Conservation (phyloP, 1,139 yeast species). For the Kurtzmaniella natalensis region DNA sequence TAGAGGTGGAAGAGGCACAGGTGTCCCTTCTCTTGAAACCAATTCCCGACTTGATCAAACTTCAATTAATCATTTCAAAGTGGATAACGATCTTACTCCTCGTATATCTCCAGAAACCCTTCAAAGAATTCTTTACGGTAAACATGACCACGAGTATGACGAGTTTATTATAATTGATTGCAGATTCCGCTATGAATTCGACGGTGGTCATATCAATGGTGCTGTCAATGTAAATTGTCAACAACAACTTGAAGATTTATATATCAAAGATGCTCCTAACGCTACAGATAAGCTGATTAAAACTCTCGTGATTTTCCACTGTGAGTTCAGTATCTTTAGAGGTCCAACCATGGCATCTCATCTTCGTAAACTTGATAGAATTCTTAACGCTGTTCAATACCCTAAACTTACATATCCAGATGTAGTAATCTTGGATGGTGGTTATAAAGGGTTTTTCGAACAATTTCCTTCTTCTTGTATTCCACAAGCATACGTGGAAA, state of each 20-base stretch:
- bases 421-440: conserved; percentile 83
- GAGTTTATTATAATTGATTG: conserved; percentile 73
- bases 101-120: conserved; percentile 68
- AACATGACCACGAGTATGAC: conserved; percentile 51
- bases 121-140: conserved; percentile 57
- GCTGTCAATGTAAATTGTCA: conserved; percentile 77
- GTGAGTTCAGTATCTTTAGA: conserved; percentile 88
- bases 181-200: conserved; percentile 85
- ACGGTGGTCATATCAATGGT: conserved; percentile 86
- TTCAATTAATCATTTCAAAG: conserved; percentile 40
- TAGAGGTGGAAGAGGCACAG: too few species aligned
- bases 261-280: conserved; percentile 19
- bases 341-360: conserved; percentile 93
- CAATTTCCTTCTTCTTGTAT: conserved; percentile 46
- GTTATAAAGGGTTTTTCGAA: conserved; percentile 75
- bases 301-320: conserved; percentile 71
- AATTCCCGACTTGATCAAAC: conserved; percentile 41
- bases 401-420: conserved; percentile 86
- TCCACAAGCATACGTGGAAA: conserved; percentile 80
- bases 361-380: conserved; percentile 78
- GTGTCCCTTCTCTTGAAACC: conserved; percentile 23
- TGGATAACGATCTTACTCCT: conserved; percentile 65
- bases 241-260: conserved; percentile 55
- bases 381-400: conserved; percentile 64
- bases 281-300: conserved; percentile 13